Conservation (phyloP, 2,329 filamentous ascomycete species). For the Talaromyces amestolkiae region DNA sequence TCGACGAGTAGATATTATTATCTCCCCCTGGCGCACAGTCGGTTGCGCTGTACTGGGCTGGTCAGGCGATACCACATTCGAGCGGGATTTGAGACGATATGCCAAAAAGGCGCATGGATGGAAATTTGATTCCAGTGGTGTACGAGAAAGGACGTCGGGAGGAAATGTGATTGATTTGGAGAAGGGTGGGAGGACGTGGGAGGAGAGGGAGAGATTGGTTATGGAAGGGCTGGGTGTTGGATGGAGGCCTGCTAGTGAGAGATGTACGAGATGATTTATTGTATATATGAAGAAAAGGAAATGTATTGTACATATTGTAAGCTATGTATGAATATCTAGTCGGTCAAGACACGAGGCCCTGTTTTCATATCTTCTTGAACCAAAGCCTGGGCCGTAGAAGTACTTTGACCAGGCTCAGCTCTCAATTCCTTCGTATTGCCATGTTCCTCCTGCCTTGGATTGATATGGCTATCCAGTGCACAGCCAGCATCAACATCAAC, state of each 20-base stretch:
- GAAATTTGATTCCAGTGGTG: constrained; percentile 90
- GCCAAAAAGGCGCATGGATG: constrained; percentile 68
- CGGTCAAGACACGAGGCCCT: background rate
- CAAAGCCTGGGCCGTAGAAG: background rate
- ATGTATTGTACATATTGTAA: background rate
- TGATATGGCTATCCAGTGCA: background rate
- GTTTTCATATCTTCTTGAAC: background rate
- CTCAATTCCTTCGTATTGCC: background rate
- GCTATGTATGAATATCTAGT: background rate
- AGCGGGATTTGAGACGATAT: constrained; percentile 79
- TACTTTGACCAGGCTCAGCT: background rate
- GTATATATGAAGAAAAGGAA: background rate
- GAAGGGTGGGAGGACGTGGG: constrained; percentile 53
- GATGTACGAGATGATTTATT: constrained; percentile 60
- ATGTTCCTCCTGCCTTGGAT: background rate
- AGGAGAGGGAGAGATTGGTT: constrained; percentile 74
- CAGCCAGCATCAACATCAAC: constrained; percentile 14
- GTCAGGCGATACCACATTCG: constrained; percentile 85
- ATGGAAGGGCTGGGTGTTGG: constrained; percentile 73
- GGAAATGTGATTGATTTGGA: constrained; percentile 68
- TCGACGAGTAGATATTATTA: constrained; percentile 85
- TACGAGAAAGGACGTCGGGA: constrained; percentile 65
- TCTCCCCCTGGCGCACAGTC: constrained; percentile 82
- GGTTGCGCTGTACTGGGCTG: constrained; percentile 87
- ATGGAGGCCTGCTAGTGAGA: constrained; percentile 64